Evolutionary conservation across 805 yeast genomes (phyloP).

Genomic region (Candida railenensis): DNA sequence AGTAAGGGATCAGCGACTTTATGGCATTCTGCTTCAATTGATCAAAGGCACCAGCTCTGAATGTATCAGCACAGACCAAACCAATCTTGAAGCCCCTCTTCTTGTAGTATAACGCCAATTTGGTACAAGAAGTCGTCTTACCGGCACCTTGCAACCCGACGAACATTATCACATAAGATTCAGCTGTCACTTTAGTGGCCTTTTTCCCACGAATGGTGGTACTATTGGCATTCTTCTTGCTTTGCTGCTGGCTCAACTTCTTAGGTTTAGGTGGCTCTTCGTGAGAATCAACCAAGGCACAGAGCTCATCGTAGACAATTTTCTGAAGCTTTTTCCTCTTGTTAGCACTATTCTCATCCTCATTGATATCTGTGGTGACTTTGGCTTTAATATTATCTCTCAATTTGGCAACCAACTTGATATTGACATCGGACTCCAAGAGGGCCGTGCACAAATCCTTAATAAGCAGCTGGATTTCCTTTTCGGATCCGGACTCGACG

Average conservation of each 20-base stretch:
- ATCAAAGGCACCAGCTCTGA: constrained; percentile 99
- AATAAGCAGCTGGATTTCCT: constrained; percentile 52
- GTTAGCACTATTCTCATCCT: constrained; percentile 50
- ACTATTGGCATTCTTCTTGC: constrained; percentile 15
- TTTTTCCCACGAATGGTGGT: constrained; percentile 25
- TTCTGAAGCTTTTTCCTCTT: constrained; percentile 86
- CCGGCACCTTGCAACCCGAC: constrained; percentile 99
- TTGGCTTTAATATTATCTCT: constrained; percentile 54
- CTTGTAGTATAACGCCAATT: constrained; percentile 90
- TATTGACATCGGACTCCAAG: constrained; percentile 91
- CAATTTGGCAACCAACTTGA: constrained; percentile 73
- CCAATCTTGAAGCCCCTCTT: constrained; percentile 94
- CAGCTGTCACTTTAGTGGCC: constrained; percentile 16
- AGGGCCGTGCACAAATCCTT: constrained; percentile 90
- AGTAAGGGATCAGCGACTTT: constrained; percentile 90
- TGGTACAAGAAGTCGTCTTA: constrained; percentile 96
- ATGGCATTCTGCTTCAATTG: constrained; percentile 97
- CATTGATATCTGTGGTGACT: constrained; percentile 57
- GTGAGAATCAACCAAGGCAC: constrained; percentile 77
- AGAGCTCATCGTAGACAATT: constrained; percentile 90
- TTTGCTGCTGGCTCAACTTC: constrained; percentile 48
- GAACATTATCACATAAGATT: constrained; percentile 80
- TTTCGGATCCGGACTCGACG: constrained; percentile 39
- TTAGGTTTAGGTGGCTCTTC: constrained; percentile 73
- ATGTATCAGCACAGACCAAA: constrained; percentile 97